Percentiles rank a stretch among this genome's conserved stretches.
Conservation (phyloP, 768 basidiomycete genomes). For the Thelephora aurantiotincta region DNA sequence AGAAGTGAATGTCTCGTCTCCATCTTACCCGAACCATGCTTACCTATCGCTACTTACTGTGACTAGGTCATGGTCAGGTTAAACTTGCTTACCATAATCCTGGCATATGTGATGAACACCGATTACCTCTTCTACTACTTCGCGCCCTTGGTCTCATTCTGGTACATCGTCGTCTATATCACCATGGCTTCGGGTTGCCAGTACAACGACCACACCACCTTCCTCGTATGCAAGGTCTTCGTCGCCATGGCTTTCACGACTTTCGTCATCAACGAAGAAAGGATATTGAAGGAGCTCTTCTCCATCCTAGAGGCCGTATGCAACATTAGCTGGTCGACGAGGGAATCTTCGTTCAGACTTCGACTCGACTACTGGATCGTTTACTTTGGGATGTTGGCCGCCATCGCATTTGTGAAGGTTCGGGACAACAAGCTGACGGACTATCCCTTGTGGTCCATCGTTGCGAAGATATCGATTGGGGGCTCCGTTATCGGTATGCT, state of each 20-base stretch:
- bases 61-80: constrained; percentile 61
- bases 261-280: constrained; percentile 46
- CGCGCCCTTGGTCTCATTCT: constrained; percentile 79
- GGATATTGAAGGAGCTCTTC: constrained; percentile 55
- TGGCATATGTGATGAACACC: constrained; percentile 87
- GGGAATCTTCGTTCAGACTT: constrained; percentile 83
- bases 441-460: constrained; percentile 47
- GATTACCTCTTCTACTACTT: constrained; percentile 89
- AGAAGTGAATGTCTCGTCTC: constrained; percentile 30
- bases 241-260: constrained; percentile 51
- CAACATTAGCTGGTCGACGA: constrained; percentile 70
- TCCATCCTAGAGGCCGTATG: constrained; percentile 45
- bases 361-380: constrained; percentile 83
- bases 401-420: constrained; percentile 60
- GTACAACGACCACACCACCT: constrained; percentile 54
- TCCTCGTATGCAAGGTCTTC: constrained; percentile 60
- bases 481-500: constrained; percentile 37
- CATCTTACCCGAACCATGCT: not conserved
- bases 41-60: constrained; percentile 1
- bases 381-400: constrained; percentile 73
- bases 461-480: constrained; percentile 32
- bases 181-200: constrained; percentile 61
- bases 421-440: constrained; percentile 63
- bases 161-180: constrained; percentile 76
- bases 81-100: constrained; percentile 68